phyloP scores from a whole-genome alignment of 108 stramenopile species.

The Fistulifera solaris region DNA sequence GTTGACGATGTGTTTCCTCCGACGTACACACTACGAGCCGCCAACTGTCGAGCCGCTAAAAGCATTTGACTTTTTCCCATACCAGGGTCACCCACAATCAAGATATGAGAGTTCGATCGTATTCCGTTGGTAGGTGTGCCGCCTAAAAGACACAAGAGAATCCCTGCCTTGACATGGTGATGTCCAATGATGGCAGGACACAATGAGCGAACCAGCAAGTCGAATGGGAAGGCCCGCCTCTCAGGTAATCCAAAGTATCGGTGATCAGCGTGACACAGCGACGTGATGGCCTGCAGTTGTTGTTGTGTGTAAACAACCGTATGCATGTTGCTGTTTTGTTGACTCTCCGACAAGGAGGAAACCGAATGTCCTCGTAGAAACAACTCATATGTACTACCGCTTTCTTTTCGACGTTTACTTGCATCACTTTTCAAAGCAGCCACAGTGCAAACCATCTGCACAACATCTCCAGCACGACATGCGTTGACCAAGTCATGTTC shows the following conservation, averaged over 20 bases:
- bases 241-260: slow-evolving; percentile 58
- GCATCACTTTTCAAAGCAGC: slow-evolving; percentile 80
- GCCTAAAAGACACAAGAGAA: slow-evolving; percentile 91
- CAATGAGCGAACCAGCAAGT: slow-evolving; percentile 84
- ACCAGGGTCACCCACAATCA: slow-evolving; percentile 73
- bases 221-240: slow-evolving; percentile 83
- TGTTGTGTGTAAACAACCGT: slow-evolving; percentile 54
- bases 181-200: slow-evolving; percentile 97
- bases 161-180: slow-evolving; percentile 94
- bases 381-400: slow-evolving; percentile 81
- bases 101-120: slow-evolving; percentile 68
- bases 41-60: slow-evolving; percentile 79
- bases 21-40: slow-evolving; percentile 92
- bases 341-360: slow-evolving; percentile 37
- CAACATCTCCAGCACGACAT: slow-evolving; percentile 91
- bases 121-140: slow-evolving; percentile 75
- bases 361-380: slow-evolving; percentile 86
- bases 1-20: slow-evolving; percentile 95
- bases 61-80: slow-evolving; percentile 98
- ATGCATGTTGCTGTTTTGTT: slow-evolving; percentile 18
- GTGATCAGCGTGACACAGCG: slow-evolving; percentile 85
- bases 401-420: slow-evolving; percentile 72
- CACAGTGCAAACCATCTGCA: slow-evolving; percentile 84
- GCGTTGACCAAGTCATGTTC: slow-evolving; percentile 84
- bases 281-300: slow-evolving; percentile 59